Evolutionary conservation across 305 asterid species (phyloP).

Genomic region (Fraxinus xanthoxyloides): DNA sequence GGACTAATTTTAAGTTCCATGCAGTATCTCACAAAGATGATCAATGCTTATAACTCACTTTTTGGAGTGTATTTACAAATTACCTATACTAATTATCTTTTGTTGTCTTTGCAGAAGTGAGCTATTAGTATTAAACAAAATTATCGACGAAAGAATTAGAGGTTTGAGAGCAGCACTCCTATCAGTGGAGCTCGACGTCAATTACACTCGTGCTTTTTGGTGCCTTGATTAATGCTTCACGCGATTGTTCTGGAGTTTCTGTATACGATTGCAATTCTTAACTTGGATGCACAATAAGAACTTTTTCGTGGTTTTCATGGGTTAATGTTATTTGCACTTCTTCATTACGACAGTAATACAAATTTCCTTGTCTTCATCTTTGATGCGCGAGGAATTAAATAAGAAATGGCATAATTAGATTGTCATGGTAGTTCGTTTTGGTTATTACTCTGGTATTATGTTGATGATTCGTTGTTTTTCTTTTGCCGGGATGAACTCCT

Average conservation of each 20-base stretch:
- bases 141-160: neutral
- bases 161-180: slow-evolving; percentile 15
- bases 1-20: neutral
- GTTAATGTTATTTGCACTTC: neutral
- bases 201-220: neutral
- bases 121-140: neutral
- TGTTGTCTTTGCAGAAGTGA: slow-evolving; percentile 14
- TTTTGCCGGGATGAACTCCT: neutral
- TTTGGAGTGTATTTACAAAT: neutral
- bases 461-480: neutral
- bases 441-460: neutral
- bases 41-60: neutral
- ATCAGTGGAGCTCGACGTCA: slow-evolving; percentile 4
- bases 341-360: neutral
- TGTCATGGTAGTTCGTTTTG: neutral
- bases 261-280: neutral
- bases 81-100: neutral
- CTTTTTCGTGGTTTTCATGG: neutral
- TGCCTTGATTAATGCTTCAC: slow-evolving; percentile 3
- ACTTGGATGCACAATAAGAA: neutral
- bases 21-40: neutral
- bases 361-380: neutral
- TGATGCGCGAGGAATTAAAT: neutral
- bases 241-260: neutral
- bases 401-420: neutral